Evolutionary conservation across 2,329 filamentous ascomycete species (phyloP), one percentile per base, ranked within the genome.

Genomic region (Cyphellophora europaea): DNA sequence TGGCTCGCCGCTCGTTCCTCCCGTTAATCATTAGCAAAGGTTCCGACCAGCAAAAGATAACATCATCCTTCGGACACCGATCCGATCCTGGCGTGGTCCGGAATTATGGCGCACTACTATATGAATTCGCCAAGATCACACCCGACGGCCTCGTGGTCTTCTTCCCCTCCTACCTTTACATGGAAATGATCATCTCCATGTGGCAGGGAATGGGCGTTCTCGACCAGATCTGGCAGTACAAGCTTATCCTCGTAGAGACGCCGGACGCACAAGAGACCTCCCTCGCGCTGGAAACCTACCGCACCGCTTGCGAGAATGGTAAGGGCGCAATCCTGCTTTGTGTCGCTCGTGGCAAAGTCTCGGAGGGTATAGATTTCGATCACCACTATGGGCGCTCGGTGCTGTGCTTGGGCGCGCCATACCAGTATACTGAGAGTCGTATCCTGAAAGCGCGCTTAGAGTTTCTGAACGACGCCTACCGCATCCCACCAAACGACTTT

Each of bases 131-230:
- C 35, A 93, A 89, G 57, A 79, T 96, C 45, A 98, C 91, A 0
- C 93, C 91, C 0, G 91, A 98, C 52, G 91, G 91, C 19, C 79
- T 98, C 59, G 91, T 98, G n/a, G 91, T 98, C 25, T 98, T 98
- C 68, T 98, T 98, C 57, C 93, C 91, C 0, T 94, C 87, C 0
- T 98, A 98, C 52, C 72, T 98, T 2, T 98, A 98, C 64, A 96
- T 98, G 91, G 91, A 98, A 56, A 91, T 82, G 34, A 96, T 96
- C 56, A 95, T 98, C 56, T 89, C 82, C 56, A 94, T 94, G 78
- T 98, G 91, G 91, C 91, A 98, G 58, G 87, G 86, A 36, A 96
- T 96, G 88, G 87, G 87, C 16, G 94, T 96, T 44, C 68, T 98
- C 21, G 91, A 98, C 60, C 83, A 91, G 55, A 87, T 98, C 19